A percentile compares a stretch with the other conserved stretches of the same genome.
phyloP scores from a whole-genome alignment of 2,329 filamentous ascomycete genomes.

The Bisporella sp. region DNA sequence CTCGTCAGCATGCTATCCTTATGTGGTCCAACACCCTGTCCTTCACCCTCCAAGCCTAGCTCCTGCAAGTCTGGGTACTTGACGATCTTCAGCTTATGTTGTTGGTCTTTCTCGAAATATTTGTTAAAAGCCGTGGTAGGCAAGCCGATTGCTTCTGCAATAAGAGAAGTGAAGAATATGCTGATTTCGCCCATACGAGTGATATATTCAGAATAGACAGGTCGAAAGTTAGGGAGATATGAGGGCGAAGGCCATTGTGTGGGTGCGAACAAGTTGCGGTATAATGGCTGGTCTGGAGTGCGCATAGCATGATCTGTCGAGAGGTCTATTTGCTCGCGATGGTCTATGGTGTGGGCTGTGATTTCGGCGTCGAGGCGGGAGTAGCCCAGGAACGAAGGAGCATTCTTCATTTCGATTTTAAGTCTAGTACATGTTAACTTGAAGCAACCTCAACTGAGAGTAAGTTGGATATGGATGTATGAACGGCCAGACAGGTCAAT shows the following conservation, averaged over 20 bases:
- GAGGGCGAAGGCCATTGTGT: slow-evolving; percentile 69
- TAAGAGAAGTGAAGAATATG: slow-evolving; percentile 68
- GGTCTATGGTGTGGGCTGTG: slow-evolving; percentile 69
- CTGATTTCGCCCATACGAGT: slow-evolving; percentile 65
- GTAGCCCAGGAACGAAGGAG: slow-evolving; percentile 65
- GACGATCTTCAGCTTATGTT: slow-evolving; percentile 87
- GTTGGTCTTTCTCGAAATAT: slow-evolving; percentile 64
- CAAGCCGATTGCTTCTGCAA: slow-evolving; percentile 77
- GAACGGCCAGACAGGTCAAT: too few species aligned
- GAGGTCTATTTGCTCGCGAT: slow-evolving; percentile 81
- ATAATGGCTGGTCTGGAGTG: slow-evolving; percentile 53
- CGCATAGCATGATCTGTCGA: slow-evolving; percentile 70
- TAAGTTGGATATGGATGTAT: slow-evolving; percentile 5
- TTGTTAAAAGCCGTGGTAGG: slow-evolving; percentile 62
- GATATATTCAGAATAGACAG: slow-evolving; percentile 70
- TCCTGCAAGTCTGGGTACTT: slow-evolving; percentile 72
- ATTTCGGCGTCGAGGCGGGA: slow-evolving; percentile 59
- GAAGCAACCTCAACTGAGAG: background rate
- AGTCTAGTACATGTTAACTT: slow-evolving; percentile 35
- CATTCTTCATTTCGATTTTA: slow-evolving; percentile 67
- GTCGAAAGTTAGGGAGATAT: slow-evolving; percentile 60
- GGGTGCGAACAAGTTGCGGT: slow-evolving; percentile 70
- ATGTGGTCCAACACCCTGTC: slow-evolving; percentile 67
- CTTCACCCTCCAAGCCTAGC: slow-evolving; percentile 41
- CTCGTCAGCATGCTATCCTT: slow-evolving; percentile 80